Evolutionary conservation across 768 basidiomycete species (phyloP).

Genomic region (Podaxis sp.): DNA sequence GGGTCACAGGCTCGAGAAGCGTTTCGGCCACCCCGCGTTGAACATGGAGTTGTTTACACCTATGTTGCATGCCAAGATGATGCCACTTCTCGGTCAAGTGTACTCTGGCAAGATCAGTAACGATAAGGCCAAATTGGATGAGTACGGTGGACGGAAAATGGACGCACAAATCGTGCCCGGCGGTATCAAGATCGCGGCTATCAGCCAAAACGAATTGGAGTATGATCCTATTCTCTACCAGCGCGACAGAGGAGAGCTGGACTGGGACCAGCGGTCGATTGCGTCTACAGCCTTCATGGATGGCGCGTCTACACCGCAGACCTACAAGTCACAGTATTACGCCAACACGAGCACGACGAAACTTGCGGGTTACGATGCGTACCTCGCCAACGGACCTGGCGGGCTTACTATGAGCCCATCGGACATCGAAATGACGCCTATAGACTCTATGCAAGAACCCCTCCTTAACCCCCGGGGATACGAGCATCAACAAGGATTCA

Average conservation of each 20-base stretch:
- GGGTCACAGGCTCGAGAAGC: constrained; percentile 77
- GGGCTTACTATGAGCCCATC: constrained; percentile 19
- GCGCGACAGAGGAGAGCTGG: constrained; percentile 80
- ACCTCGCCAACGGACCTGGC: constrained; percentile 51
- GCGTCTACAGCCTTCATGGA: constrained; percentile 58
- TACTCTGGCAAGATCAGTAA: constrained; percentile 71
- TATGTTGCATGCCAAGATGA: constrained; percentile 85
- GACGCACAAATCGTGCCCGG: constrained; percentile 74
- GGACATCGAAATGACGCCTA: constrained; percentile 54
- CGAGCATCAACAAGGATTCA: constrained; percentile 34
- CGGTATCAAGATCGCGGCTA: constrained; percentile 80
- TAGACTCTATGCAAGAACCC: constrained; percentile 63
- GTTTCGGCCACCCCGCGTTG: constrained; percentile 94
- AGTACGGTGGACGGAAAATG: constrained; percentile 78
- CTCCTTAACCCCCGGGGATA: constrained; percentile 42
- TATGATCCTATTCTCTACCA: constrained; percentile 80
- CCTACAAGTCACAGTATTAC: constrained; percentile 41
- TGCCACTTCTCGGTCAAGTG: constrained; percentile 72
- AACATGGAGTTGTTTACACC: constrained; percentile 85
- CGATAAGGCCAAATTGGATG: constrained; percentile 65
- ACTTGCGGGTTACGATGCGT: constrained; percentile 51
- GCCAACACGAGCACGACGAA: constrained; percentile 30
- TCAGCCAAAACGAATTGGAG: constrained; percentile 79
- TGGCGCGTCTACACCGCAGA: constrained; percentile 40
- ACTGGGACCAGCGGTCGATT: constrained; percentile 85